Base-by-base conservation (phyloP, 2,329 filamentous ascomycete genomes). In the Sporothrix humicola region DNA sequence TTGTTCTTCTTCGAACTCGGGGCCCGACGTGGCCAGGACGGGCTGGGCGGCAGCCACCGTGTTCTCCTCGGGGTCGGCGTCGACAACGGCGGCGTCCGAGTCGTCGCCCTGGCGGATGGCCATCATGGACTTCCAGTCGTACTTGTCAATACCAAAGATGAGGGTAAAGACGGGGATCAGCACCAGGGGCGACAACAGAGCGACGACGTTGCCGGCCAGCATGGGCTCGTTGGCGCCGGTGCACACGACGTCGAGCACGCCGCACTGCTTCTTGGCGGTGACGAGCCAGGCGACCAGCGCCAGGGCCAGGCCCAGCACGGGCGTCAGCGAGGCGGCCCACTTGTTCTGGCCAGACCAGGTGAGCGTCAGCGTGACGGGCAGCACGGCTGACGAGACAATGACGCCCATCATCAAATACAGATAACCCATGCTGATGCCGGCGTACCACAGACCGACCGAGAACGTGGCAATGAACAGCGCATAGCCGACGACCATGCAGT, bases 141-240 rank as follows among this genome's bases (percentile, higher is more conserved):
- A 97, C 77, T 93, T 90, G 73, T 95, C 91, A 12, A 84, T 79
- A n/a, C 88, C 88, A 75, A 94, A 90, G 17, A 87, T 82, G 70
- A 91, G 87, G 0, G 93, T 95, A n/a, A 97, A 85, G 61, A 95
- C 75, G 0, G 93, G 93, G 9, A 95, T 87, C 79, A 95, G 90
- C 56, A 95, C 80, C 0, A 93, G 75, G 0, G 94, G 94, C 0
- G 92, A 91, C 8, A 97, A 89, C 1, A 97, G 87, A 0, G 94
- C 93, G 0, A 91, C 90, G 3, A 97, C 93, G 77, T 97, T 97
- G 46, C 94, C 94, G 0, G 92, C 94, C 26, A 97, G 84, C 93
- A 97, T 97, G 13, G 94, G 93, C 76, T 93, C 89, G 82, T 97
- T 97, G n/a, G 90, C 88, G 1, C 95, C 95, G 0, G 93, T 95